Evolutionary conservation across 2,329 filamentous ascomycete genomes (phyloP).

Genomic region (Pseudopyricularia cyperi): DNA sequence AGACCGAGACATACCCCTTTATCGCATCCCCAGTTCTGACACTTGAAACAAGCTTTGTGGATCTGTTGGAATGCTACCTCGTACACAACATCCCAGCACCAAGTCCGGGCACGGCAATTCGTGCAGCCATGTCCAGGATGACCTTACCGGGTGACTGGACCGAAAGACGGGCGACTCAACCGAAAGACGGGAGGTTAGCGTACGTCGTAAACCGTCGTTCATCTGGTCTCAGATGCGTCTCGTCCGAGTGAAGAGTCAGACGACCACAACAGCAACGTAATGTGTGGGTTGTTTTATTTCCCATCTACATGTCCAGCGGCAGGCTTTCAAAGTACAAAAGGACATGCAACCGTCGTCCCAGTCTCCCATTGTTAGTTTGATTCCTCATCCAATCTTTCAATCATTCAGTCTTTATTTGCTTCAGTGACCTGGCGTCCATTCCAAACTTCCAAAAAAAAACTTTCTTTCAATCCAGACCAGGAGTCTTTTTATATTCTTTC

Average conservation of each 20-base stretch:
- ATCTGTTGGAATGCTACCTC: background rate
- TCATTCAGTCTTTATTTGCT: background rate
- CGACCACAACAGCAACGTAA: background rate
- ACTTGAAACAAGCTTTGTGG: background rate
- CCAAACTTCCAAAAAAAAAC: background rate
- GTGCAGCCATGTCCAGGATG: background rate
- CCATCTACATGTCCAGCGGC: no score
- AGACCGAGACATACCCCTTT: no score
- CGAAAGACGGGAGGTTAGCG: no score
- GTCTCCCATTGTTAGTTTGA: background rate
- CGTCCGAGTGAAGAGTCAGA: background rate
- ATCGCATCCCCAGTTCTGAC: no score
- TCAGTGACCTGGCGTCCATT: slow-evolving; percentile 1
- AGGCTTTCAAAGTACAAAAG: background rate
- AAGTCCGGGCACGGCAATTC: background rate
- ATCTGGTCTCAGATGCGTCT: background rate
- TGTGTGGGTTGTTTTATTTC: no score
- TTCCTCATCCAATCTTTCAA: background rate
- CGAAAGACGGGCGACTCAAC: no score
- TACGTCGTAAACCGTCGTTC: background rate
- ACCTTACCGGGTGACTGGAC: background rate
- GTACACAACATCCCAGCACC: background rate
- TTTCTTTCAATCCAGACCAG: background rate
- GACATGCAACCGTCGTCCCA: background rate
- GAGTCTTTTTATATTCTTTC: background rate